Base-by-base conservation (phyloP, 495 filamentous ascomycete genomes). In the Penicillium paxilli region DNA sequence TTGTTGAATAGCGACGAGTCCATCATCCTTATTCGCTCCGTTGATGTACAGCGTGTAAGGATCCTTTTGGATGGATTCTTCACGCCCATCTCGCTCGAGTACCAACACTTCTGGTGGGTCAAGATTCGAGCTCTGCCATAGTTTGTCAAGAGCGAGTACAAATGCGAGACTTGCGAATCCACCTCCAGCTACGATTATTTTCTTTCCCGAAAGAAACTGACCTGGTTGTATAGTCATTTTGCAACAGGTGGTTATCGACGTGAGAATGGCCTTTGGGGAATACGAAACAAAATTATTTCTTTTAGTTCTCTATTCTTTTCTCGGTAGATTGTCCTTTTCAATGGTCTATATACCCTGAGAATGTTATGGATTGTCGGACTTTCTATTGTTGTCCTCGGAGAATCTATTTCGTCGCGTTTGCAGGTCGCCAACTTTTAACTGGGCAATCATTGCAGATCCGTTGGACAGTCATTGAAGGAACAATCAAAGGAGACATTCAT, bases 121-220 rank as follows among this genome's bases (percentile, higher is more conserved):
- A 0, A 59, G 44, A 4, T 42, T 44, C 0, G 44, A 20, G 25
- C 30, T 45, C 59, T 28, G 25, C 25, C 59, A 62, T 16, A 56
- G 22, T 14, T 53, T 22, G 1, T 52, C 37, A 2, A 62, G 26
- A 10, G 59, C 51, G 11, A 55, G 16, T 17, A 51, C 35, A 30
- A 55, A 62, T 12, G 59, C 20, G 0, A 59, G 25, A 1, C 20
- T 56, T 3, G 59, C 59, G 23, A 62, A 59, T 14, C 59, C 33
- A 10, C 33, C 55, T 23, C 59, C 55, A 8, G 47, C 47, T 9
- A 62, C 40, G 33, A 59, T 37, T 16, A 62, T 56, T n/a, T 40
- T 32, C 33, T 62, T 59, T 16, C 47, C 56, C 14, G 59, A 54
- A 12, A 58, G 54, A 25, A 48, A 62, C 16, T 51, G 50, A 14